These are phyloP conservation scores for Linderniella brevidens DNA, from an alignment of 257 asterid species.

Conservation along the genomic window DNA sequence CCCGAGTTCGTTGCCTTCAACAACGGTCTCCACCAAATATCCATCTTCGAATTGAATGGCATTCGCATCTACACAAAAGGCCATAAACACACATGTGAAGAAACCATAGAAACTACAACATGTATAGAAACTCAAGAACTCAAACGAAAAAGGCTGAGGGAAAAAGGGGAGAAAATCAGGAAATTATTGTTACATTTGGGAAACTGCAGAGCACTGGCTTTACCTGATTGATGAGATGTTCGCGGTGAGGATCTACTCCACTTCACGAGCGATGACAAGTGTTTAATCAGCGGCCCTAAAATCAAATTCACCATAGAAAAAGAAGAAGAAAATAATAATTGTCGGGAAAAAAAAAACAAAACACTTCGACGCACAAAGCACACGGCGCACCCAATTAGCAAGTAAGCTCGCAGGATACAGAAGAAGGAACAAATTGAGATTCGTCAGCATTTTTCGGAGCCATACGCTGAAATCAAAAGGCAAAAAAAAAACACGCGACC, in stretches of 20 bases:
- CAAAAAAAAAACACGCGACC: neutral
- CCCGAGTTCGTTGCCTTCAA: conserved; percentile 84
- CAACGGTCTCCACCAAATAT: conserved; percentile 88
- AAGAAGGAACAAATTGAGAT: too few relatives aligned
- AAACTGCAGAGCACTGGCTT: neutral
- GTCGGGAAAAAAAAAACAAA: neutral
- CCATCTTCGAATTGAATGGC: conserved; percentile 85
- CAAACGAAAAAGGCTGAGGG: neutral
- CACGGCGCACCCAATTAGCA: too few relatives aligned
- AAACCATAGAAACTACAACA: conserved; percentile 2
- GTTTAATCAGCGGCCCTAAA: conserved; percentile 81
- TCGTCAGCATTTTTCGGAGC: conserved; percentile 10
- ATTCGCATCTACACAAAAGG: conserved; percentile 42
- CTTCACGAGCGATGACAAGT: conserved; percentile 63
- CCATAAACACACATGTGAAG: conserved; percentile 4
- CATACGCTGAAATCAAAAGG: neutral
- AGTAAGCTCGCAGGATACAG: too few relatives aligned
- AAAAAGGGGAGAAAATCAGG: neutral
- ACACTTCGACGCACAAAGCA: conserved; percentile 4
- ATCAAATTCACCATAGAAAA: neutral
- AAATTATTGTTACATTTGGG: neutral
- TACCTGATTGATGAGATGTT: conserved; percentile 70
- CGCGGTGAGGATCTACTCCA: conserved; percentile 77
- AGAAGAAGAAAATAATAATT: conserved; percentile 4
- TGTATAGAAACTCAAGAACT: neutral